phyloP scores from a whole-genome alignment of 2,329 filamentous ascomycete genomes.

The Hymenoscyphus occultus region DNA sequence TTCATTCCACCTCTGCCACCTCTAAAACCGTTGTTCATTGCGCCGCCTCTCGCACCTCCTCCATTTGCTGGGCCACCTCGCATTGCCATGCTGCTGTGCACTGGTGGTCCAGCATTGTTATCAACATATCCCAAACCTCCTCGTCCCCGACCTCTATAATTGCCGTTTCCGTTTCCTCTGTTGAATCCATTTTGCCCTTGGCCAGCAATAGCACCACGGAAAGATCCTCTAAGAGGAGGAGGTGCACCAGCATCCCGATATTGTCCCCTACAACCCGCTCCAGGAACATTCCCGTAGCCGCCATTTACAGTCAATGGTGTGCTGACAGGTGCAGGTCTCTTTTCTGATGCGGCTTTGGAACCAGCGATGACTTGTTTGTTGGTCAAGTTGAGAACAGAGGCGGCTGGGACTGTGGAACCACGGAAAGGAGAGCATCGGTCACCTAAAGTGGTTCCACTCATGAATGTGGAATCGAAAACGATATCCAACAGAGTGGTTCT shows the following conservation, averaged over 20 bases:
- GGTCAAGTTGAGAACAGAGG: conserved; percentile 85
- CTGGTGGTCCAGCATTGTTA: conserved; percentile 28
- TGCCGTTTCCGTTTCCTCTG: conserved; percentile 42
- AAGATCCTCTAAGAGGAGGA: conserved; percentile 53
- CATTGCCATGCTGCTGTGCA: conserved; percentile 29
- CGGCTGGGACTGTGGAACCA: conserved; percentile 83
- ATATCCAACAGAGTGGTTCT: conserved; percentile 82
- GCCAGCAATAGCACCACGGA: conserved; percentile 55
- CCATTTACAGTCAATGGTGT: conserved; percentile 51
- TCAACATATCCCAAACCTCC: conserved; percentile 32
- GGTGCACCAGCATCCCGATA: conserved; percentile 56
- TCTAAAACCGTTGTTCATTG: conserved; percentile 21
- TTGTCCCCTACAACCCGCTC: conserved; percentile 58
- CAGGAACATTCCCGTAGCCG: conserved; percentile 53
- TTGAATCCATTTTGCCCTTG: conserved; percentile 40
- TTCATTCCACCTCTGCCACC: conserved; percentile 21
- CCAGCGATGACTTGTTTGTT: conserved; percentile 75
- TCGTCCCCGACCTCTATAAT: conserved; percentile 36
- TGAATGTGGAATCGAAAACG: conserved; percentile 91
- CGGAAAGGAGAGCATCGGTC: conserved; percentile 91
- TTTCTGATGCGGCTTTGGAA: conserved; percentile 56
- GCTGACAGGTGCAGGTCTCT: conserved; percentile 46
- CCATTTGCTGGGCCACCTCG: conserved; percentile 24
- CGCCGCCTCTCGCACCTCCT: conserved; percentile 30
- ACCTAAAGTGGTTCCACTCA: conserved; percentile 91